phyloP scores from a whole-genome alignment of 2,329 filamentous ascomycete species.

The Cryphonectria parasitica region DNA sequence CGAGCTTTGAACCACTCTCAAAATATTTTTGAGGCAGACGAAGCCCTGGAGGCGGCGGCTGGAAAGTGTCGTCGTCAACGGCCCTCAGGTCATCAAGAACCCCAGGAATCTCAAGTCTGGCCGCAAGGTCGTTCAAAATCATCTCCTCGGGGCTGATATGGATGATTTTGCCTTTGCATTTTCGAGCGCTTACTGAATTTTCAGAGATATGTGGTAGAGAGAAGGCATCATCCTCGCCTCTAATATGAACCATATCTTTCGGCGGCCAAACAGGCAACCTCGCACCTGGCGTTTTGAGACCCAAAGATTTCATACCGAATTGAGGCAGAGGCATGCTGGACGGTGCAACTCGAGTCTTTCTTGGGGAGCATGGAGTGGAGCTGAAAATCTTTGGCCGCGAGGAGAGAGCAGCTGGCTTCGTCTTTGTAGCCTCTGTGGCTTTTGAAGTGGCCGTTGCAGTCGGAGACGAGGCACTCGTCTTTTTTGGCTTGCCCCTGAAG shows the following conservation, averaged over 20 bases:
- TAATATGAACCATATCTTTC: slow-evolving; percentile 65
- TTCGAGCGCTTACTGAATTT: slow-evolving; percentile 40
- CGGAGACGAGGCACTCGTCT: slow-evolving; percentile 27
- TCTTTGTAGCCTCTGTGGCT: slow-evolving; percentile 33
- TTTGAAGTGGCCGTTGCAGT: slow-evolving; percentile 8
- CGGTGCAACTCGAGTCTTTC: slow-evolving; percentile 41
- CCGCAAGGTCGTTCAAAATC: slow-evolving; percentile 42
- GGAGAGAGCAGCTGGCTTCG: slow-evolving; percentile 33
- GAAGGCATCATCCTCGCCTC: slow-evolving; percentile 43
- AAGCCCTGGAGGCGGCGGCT: slow-evolving; percentile 51
- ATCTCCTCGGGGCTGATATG: slow-evolving; percentile 47
- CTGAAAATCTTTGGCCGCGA: slow-evolving; percentile 48
- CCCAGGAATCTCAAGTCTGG: slow-evolving; percentile 46
- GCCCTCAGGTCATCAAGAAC: slow-evolving; percentile 40
- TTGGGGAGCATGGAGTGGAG: slow-evolving; percentile 59
- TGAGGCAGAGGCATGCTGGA: slow-evolving; percentile 42
- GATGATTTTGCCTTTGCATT: slow-evolving; percentile 55
- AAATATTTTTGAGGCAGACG: slow-evolving; percentile 60
- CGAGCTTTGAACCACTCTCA: slow-evolving; percentile 60
- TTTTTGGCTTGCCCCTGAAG: slow-evolving; percentile 61
- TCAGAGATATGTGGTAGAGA: neutral
- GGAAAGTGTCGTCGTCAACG: slow-evolving; percentile 45
- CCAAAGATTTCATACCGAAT: slow-evolving; percentile 49
- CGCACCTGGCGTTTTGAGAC: slow-evolving; percentile 67
- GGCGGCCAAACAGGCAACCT: slow-evolving; percentile 73